Conservation (phyloP, 495 filamentous ascomycete genomes). For the Hypoxylon perforatum region DNA sequence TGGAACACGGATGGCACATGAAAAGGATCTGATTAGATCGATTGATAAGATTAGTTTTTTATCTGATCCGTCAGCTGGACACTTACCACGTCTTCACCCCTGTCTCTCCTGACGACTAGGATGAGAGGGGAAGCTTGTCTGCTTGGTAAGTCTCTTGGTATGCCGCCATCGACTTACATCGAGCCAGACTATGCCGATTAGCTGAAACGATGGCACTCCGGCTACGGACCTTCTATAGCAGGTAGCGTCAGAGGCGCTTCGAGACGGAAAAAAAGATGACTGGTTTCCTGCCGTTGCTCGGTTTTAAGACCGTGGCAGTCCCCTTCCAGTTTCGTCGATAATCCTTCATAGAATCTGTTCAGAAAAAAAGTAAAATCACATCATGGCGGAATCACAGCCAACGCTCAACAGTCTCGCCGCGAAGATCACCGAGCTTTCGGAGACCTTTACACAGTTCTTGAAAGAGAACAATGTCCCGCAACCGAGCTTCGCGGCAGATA, state of each 20-base stretch:
- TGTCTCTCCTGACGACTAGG: not conserved
- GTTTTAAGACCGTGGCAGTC: not conserved
- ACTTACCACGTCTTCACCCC: conserved; percentile 6
- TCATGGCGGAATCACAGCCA: conserved; percentile 40
- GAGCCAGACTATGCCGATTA: not conserved
- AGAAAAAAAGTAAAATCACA: conserved; percentile 1
- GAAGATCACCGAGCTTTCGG: conserved; percentile 43
- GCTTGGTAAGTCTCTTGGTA: conserved; percentile 1
- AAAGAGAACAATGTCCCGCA: conserved; percentile 42
- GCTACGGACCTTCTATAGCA: conserved; percentile 14
- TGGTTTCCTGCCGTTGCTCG: conserved; percentile 1
- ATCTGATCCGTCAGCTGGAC: conserved; percentile 26
- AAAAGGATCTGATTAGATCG: conserved; percentile 28
- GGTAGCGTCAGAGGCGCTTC: not conserved
- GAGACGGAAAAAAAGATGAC: conserved; percentile 18
- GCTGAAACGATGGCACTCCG: conserved; percentile 11
- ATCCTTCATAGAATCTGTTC: not conserved
- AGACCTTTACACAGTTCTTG: conserved; percentile 35
- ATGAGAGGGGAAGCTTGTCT: conserved; percentile 1
- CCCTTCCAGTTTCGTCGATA: not conserved
- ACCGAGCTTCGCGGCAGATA: conserved; percentile 41
- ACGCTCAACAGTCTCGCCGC: conserved; percentile 39
- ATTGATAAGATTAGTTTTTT: conserved; percentile 41
- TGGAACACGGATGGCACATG: not conserved
- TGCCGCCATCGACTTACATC: not conserved